These are phyloP conservation scores for Schwanniomyces etchellsii DNA, from an alignment of 1,139 yeast genomes.

Conservation along the genomic window DNA sequence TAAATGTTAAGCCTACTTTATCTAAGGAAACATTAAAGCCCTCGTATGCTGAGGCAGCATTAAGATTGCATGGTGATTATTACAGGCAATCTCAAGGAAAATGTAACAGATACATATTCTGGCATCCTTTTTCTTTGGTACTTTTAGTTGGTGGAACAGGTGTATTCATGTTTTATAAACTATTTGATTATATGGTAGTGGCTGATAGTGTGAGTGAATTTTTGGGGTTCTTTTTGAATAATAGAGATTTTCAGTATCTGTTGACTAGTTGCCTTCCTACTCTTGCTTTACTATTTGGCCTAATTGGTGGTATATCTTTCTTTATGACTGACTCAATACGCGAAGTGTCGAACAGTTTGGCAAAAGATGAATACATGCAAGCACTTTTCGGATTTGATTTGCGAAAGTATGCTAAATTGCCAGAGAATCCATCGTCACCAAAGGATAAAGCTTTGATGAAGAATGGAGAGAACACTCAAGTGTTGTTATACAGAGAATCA, in stretches of 20 bases:
- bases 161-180: slow-evolving; percentile 17
- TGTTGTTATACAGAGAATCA: slow-evolving; percentile 55
- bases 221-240: slow-evolving; percentile 12
- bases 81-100: slow-evolving; percentile 51
- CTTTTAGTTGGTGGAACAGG: slow-evolving; percentile 17
- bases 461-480: slow-evolving; percentile 42
- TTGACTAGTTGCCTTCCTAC: slow-evolving; percentile 23
- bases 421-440: slow-evolving; percentile 10
- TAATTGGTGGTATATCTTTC: slow-evolving; percentile 20
- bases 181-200: slow-evolving; percentile 31
- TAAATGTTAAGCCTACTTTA: slow-evolving; percentile 44
- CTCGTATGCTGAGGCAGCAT: slow-evolving; percentile 51
- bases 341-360: slow-evolving; percentile 38
- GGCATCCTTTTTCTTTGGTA: slow-evolving; percentile 39
- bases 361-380: slow-evolving; percentile 24
- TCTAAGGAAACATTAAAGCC: slow-evolving; percentile 44
- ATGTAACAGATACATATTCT: slow-evolving; percentile 43
- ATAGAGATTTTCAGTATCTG: slow-evolving; percentile 22
- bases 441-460: slow-evolving; percentile 22
- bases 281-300: slow-evolving; percentile 17
- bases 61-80: slow-evolving; percentile 60
- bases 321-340: slow-evolving; percentile 41
- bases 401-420: slow-evolving; percentile 34
- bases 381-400: slow-evolving; percentile 52
- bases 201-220: slow-evolving; percentile 35